A percentile compares a stretch with the other conserved stretches of the same genome.
Conservation (phyloP, 257 asterid species). For the Leptodermis oblonga region DNA sequence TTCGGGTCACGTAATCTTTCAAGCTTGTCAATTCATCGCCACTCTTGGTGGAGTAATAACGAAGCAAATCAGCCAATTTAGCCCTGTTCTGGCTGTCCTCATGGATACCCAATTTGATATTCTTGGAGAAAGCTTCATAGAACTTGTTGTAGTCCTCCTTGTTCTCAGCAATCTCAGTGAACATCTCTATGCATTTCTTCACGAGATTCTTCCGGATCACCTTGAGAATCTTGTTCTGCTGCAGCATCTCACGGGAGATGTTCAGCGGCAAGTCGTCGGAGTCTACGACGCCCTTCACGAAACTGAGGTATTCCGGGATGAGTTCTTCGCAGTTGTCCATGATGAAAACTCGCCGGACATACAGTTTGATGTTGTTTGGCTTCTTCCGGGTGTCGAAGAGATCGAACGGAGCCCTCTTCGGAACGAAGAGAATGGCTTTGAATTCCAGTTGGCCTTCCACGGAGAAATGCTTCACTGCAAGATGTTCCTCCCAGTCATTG, state of each 20-base stretch:
- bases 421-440: background rate
- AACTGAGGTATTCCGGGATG: constrained; percentile 3
- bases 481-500: background rate
- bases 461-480: background rate
- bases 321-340: constrained; percentile 7
- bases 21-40: background rate
- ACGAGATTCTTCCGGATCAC: constrained; percentile 5
- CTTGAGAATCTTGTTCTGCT: constrained; percentile 4
- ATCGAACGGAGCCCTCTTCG: background rate
- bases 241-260: constrained; percentile 1
- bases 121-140: background rate
- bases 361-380: background rate
- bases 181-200: constrained; percentile 5
- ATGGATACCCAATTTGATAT: background rate
- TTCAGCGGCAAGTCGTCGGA: constrained; percentile 3
- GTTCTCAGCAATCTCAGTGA: constrained; percentile 1
- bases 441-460: background rate
- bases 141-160: background rate
- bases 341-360: background rate
- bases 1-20: background rate
- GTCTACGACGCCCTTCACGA: background rate
- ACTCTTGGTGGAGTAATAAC: background rate
- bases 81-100: constrained; percentile 1
- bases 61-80: background rate
- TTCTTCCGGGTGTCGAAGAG: background rate